Evolutionary conservation across 2,329 filamentous ascomycete species (phyloP).

Genomic region (Beauveria varroae): DNA sequence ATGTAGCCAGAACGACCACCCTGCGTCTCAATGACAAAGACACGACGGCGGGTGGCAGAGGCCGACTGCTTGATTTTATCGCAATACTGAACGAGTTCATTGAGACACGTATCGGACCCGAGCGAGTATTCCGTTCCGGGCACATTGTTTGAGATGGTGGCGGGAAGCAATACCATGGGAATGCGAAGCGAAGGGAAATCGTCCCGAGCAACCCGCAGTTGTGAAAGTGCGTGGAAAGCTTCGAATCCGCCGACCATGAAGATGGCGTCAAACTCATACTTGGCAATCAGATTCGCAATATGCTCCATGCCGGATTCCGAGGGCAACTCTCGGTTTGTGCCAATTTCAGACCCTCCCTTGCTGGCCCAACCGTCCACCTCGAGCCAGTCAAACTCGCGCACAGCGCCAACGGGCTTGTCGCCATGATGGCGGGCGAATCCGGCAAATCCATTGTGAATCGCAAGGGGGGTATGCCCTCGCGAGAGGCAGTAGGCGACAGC

Average conservation of each 20-base stretch:
- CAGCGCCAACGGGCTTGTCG: constrained; percentile 73
- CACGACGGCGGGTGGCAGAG: constrained; percentile 82
- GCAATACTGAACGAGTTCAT: constrained; percentile 89
- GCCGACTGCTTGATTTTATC: constrained; percentile 97
- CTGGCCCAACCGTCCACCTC: constrained; percentile 94
- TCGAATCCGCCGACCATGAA: constrained; percentile 95
- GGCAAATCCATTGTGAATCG: constrained; percentile 94
- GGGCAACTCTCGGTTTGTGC: constrained; percentile 90
- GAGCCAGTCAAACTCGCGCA: constrained; percentile 83
- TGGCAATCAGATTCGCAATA: constrained; percentile 74
- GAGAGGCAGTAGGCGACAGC: constrained; percentile 89
- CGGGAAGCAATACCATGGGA: constrained; percentile 82
- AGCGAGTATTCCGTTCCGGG: constrained; percentile 96
- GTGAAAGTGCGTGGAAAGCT: constrained; percentile 84
- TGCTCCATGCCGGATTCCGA: constrained; percentile 75
- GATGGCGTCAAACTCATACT: constrained; percentile 83
- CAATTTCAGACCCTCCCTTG: constrained; percentile 94
- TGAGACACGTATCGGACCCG: constrained; percentile 92
- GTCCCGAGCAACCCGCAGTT: constrained; percentile 73
- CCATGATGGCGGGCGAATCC: constrained; percentile 85
- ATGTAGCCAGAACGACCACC: constrained; percentile 92
- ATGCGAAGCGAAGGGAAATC: constrained; percentile 83
- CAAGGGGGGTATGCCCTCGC: constrained; percentile 85
- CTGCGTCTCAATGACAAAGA: constrained; percentile 97
- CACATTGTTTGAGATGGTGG: constrained; percentile 98